phyloP scores from a whole-genome alignment of 441 rosid genomes.

The Corymbia calophylla region DNA sequence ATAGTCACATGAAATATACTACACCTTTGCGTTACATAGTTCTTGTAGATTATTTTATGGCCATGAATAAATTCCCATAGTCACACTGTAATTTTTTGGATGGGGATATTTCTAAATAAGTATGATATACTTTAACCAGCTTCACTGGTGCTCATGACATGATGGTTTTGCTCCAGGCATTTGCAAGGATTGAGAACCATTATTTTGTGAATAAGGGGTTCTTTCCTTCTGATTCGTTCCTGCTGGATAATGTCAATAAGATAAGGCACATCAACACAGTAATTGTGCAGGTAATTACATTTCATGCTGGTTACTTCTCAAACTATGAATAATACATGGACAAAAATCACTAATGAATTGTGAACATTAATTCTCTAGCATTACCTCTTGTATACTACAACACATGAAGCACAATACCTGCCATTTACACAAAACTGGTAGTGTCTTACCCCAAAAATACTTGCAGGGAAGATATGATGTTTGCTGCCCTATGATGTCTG shows the following conservation, averaged over 20 bases:
- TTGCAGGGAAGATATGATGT: constrained; percentile 90
- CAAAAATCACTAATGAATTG: not conserved
- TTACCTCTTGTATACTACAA: not conserved
- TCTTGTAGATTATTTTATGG: not conserved
- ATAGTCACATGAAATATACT: not conserved
- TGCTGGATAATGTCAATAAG: constrained; percentile 74
- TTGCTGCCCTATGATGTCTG: constrained; percentile 96
- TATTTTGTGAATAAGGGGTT: constrained; percentile 84
- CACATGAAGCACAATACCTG: not conserved
- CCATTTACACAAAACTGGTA: not conserved
- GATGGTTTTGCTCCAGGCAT: constrained; percentile 51
- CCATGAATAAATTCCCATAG: not conserved
- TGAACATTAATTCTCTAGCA: not conserved
- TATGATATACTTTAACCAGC: not conserved
- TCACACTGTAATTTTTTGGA: not conserved
- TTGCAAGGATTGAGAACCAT: constrained; percentile 96
- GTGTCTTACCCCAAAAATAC: not conserved
- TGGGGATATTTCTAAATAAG: not conserved
- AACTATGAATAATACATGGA: not conserved
- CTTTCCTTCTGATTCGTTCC: constrained; percentile 65
- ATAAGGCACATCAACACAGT: constrained; percentile 73
- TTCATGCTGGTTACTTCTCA: not conserved
- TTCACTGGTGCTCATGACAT: not conserved
- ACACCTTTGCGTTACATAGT: not conserved
- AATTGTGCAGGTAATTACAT: constrained; percentile 66